phyloP scores from a whole-genome alignment of 2,329 filamentous ascomycete genomes.

The Exophiala mesophila region DNA sequence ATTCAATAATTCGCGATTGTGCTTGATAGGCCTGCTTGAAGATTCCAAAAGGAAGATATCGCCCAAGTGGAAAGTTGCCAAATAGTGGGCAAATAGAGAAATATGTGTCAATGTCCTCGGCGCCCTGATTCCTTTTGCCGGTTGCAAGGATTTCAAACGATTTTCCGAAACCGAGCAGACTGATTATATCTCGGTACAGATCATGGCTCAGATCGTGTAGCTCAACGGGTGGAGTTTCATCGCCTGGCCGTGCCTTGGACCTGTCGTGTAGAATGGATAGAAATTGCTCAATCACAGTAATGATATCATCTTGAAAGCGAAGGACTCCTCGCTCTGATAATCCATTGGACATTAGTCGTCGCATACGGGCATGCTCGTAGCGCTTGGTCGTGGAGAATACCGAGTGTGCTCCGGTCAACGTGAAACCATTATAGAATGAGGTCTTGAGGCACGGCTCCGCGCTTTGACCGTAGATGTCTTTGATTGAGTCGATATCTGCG shows the following conservation, averaged over 20 bases:
- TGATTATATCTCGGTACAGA: slow-evolving; percentile 15
- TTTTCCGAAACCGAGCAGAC: slow-evolving; percentile 6
- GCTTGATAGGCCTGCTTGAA: slow-evolving; percentile 6
- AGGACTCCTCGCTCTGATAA: slow-evolving; percentile 36
- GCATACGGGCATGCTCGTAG: slow-evolving; percentile 17
- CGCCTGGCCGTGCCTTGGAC: slow-evolving; percentile 28
- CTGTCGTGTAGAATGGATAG: slow-evolving; percentile 30
- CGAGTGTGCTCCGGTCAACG: slow-evolving; percentile 47
- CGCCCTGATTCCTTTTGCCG: slow-evolving; percentile 2
- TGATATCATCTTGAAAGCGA: slow-evolving; percentile 42
- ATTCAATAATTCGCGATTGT: slow-evolving; percentile 3
- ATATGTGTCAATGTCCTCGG: slow-evolving; percentile 11
- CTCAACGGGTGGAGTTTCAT: slow-evolving; percentile 31
- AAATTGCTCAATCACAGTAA: slow-evolving; percentile 39
- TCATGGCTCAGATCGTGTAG: slow-evolving; percentile 38
- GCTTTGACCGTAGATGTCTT: slow-evolving; percentile 52
- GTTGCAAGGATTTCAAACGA: slow-evolving; percentile 1
- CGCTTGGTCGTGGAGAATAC: slow-evolving; percentile 35
- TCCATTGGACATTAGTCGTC: slow-evolving; percentile 31
- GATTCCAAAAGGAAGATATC: slow-evolving; percentile 6
- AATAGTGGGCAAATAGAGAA: slow-evolving; percentile 8
- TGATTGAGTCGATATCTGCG: slow-evolving; percentile 53
- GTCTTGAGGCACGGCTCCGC: slow-evolving; percentile 4
- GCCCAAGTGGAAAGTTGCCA: slow-evolving; percentile 4
- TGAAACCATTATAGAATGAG: slow-evolving; percentile 33